These are phyloP conservation scores for Alternaria infectoria DNA, from an alignment of 2,329 filamentous ascomycete species.

Conservation along the genomic window DNA sequence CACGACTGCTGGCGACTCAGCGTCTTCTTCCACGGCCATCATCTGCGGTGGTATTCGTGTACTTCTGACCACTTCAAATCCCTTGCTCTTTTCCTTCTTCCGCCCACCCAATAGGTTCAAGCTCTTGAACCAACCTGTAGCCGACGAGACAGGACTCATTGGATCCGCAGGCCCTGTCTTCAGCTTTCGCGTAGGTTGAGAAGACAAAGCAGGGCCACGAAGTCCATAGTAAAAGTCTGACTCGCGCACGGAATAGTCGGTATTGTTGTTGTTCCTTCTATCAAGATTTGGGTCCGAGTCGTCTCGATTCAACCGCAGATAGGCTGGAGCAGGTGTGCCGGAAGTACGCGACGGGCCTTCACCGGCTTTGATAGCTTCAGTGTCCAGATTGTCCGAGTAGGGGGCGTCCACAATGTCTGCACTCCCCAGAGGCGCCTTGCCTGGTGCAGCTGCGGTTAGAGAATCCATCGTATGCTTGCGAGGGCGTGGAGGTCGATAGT, in stretches of 20 bases:
- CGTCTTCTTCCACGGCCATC: constrained; percentile 69
- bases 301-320: constrained; percentile 56
- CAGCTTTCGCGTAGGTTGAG: constrained; percentile 79
- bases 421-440: constrained; percentile 54
- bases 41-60: constrained; percentile 78
- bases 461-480: constrained; percentile 64
- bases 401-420: constrained; percentile 55
- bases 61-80: constrained; percentile 94
- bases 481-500: constrained; percentile 83
- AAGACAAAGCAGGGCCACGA: constrained; percentile 83
- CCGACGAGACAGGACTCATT: constrained; percentile 86
- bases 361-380: constrained; percentile 34
- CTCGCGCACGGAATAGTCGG: constrained; percentile 92
- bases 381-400: constrained; percentile 53
- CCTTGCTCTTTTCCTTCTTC: constrained; percentile 92
- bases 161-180: constrained; percentile 96
- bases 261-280: constrained; percentile 59
- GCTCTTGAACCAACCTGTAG: constrained; percentile 84
- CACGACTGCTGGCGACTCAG: constrained; percentile 50
- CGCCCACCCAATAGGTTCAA: constrained; percentile 74
- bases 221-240: constrained; percentile 97
- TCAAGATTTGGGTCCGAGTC: constrained; percentile 63
- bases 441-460: constrained; percentile 56
- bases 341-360: constrained; percentile 44
- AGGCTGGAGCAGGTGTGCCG: constrained; percentile 53